Conservation (phyloP, 2,329 filamentous ascomycete species). For the Myriosclerotinia duriaeana region DNA sequence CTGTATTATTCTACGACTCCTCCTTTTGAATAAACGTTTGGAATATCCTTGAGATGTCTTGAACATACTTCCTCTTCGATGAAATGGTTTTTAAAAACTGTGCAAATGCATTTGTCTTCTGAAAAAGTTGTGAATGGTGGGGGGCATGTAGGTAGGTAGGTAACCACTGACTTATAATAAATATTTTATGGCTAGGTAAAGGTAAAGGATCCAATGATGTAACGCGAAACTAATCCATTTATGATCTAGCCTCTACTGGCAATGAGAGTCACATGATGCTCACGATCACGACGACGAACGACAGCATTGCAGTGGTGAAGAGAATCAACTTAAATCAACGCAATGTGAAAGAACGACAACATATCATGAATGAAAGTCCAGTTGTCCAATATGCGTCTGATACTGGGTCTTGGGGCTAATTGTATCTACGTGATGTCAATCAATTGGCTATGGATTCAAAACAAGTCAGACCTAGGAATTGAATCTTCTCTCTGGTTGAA, state of each 20-base stretch:
- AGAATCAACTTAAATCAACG: no score
- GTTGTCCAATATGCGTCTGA: neutral
- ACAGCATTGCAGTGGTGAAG: neutral
- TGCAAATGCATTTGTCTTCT: slow-evolving; percentile 15
- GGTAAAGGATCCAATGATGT: neutral
- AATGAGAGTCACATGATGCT: neutral
- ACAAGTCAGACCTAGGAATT: neutral
- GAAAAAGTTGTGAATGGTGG: slow-evolving; percentile 8
- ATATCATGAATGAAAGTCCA: no score
- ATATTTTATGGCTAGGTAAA: slow-evolving; percentile 10
- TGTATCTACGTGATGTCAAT: neutral
- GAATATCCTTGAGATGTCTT: slow-evolving; percentile 25
- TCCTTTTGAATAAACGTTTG: slow-evolving; percentile 35
- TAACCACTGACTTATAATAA: neutral
- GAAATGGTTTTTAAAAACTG: neutral
- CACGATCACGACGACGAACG: no score
- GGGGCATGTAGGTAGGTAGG: neutral
- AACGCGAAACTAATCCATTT: neutral
- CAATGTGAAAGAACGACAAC: neutral
- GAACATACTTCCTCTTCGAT: slow-evolving; percentile 33
- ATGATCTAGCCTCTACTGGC: neutral
- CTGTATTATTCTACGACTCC: slow-evolving; percentile 37
- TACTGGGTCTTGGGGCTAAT: neutral
- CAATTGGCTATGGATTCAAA: neutral
- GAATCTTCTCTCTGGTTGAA: no score